These are phyloP conservation scores for Globisporangium paroecandrum DNA, from an alignment of 352 stramenopile species.

Conservation along the genomic window DNA sequence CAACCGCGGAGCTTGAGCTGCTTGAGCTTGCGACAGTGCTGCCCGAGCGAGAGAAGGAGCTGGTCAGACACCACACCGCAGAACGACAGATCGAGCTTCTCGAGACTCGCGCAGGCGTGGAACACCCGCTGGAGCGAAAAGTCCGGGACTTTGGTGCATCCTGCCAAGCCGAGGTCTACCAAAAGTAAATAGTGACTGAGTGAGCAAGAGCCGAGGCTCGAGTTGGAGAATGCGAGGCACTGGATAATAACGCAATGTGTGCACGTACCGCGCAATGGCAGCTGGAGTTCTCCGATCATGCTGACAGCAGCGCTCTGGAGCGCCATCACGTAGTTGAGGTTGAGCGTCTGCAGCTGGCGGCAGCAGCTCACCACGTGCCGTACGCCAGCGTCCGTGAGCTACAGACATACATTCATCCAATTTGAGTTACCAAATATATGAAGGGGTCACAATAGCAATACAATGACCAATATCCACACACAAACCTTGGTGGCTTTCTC, in stretches of 20 bases:
- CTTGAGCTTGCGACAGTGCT: constrained; percentile 56
- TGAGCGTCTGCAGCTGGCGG: constrained; percentile 43
- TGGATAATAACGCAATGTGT: not conserved
- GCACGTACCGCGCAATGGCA: constrained; percentile 46
- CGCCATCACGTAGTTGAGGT: constrained; percentile 48
- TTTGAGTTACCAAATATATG: no score
- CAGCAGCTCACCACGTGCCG: constrained; percentile 51
- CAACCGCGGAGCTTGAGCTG: constrained; percentile 78
- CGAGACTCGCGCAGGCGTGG: constrained; percentile 59
- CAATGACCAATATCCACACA: no score
- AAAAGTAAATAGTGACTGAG: not conserved
- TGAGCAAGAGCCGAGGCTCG: constrained; percentile 9
- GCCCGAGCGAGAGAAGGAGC: constrained; percentile 66
- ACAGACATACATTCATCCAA: no score
- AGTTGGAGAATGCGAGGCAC: not conserved
- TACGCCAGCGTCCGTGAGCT: constrained; percentile 63
- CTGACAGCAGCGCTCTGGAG: constrained; percentile 48
- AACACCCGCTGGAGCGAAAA: constrained; percentile 85
- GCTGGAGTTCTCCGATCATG: constrained; percentile 50
- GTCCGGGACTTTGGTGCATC: constrained; percentile 69
- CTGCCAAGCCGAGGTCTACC: constrained; percentile 61
- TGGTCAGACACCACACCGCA: constrained; percentile 78
- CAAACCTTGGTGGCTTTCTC: constrained; percentile 16
- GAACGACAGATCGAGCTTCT: constrained; percentile 75
- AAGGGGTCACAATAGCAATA: no score